These are phyloP conservation scores for Fusarium begoniae DNA, from an alignment of 2,329 filamentous ascomycete species.

Conservation along the genomic window DNA sequence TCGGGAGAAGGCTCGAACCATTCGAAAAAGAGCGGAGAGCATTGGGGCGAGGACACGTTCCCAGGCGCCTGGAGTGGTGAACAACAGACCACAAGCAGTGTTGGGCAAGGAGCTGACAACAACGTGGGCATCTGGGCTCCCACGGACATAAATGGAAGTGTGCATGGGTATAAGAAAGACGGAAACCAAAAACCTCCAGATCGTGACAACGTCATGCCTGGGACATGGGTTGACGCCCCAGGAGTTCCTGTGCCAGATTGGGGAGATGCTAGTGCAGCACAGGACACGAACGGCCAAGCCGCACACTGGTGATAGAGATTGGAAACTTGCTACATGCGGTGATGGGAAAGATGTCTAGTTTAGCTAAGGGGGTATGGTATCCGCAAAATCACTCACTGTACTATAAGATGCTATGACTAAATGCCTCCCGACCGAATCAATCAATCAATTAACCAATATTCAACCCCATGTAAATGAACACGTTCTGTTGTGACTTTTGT, in stretches of 20 bases:
- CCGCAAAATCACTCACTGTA: conserved; percentile 27
- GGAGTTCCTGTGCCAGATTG: conserved; percentile 37
- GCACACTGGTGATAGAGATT: conserved; percentile 15
- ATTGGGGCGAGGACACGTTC: conserved; percentile 37
- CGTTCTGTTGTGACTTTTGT: not conserved
- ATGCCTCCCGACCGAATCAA: not conserved
- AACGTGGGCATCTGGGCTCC: conserved; percentile 26
- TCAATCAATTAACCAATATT: not conserved
- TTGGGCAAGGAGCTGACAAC: conserved; percentile 24
- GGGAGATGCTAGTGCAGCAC: conserved; percentile 46
- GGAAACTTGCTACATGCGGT: conserved; percentile 9
- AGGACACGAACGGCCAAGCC: conserved; percentile 43
- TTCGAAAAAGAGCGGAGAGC: conserved; percentile 28
- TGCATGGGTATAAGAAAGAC: not conserved
- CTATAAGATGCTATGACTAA: conserved; percentile 18
- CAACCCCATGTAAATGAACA: not conserved
- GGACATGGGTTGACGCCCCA: conserved; percentile 44
- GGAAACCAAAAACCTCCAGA: not conserved
- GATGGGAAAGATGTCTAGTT: conserved; percentile 23
- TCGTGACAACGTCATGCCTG: conserved; percentile 46
- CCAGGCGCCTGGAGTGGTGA: conserved; percentile 5
- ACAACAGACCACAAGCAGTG: conserved; percentile 4
- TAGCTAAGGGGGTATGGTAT: conserved; percentile 27
- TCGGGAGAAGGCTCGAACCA: conserved; percentile 25
- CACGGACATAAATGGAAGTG: not conserved